These are phyloP conservation scores for Theileria orientalis DNA, from an alignment of 169 alveolate species.

Conservation along the genomic window DNA sequence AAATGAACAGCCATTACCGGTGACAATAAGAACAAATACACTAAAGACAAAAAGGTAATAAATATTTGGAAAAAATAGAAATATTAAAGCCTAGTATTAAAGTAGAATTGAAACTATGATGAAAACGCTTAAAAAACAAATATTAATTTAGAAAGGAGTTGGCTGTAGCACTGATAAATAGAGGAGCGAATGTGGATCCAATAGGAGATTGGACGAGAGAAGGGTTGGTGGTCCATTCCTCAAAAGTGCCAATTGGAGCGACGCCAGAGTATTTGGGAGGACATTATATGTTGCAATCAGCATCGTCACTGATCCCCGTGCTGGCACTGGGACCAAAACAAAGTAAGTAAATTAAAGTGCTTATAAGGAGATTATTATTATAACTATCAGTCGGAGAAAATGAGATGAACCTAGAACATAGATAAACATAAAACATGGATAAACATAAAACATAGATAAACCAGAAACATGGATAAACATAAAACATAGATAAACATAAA, in stretches of 20 bases:
- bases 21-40: slow-evolving; percentile 90
- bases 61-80: too few species aligned
- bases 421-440: too few species aligned
- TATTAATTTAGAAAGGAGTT: slow-evolving; percentile 75
- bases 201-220: slow-evolving; percentile 92
- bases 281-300: slow-evolving; percentile 92
- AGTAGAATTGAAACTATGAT: slow-evolving; percentile 31
- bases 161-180: slow-evolving; percentile 87
- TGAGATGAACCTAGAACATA: too few species aligned
- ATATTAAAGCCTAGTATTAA: slow-evolving; percentile 27
- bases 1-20: slow-evolving; percentile 85
- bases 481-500: too few species aligned
- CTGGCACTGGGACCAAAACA: slow-evolving; percentile 90
- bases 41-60: slow-evolving; percentile 81
- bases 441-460: too few species aligned
- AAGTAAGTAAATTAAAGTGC: slow-evolving; percentile 28
- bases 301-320: slow-evolving; percentile 93
- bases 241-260: slow-evolving; percentile 94
- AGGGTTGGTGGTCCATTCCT: slow-evolving; percentile 89
- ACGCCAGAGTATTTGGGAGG: slow-evolving; percentile 97
- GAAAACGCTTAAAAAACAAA: too few species aligned
- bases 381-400: too few species aligned
- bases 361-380: neutral
- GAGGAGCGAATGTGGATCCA: slow-evolving; percentile 93
- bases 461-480: too few species aligned